These are phyloP conservation scores for Fusarium sp. DNA, from an alignment of 2,329 filamentous ascomycete species.

Conservation along the genomic window DNA sequence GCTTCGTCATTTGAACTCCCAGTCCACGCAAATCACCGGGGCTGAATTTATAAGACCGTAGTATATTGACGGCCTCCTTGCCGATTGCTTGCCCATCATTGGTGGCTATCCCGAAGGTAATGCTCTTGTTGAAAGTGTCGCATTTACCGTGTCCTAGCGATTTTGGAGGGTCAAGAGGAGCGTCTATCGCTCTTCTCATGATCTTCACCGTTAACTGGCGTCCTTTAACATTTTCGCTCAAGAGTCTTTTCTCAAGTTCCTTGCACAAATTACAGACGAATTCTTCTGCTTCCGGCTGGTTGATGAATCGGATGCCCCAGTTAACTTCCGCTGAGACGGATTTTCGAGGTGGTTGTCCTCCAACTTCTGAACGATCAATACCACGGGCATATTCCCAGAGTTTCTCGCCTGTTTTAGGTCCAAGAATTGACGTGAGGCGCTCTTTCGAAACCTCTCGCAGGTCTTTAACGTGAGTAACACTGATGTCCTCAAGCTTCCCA, in stretches of 20 bases:
- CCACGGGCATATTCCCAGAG: slow-evolving; percentile 91
- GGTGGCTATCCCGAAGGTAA: slow-evolving; percentile 83
- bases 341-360: slow-evolving; percentile 85
- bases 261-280: slow-evolving; percentile 87
- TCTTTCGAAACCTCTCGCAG: slow-evolving; percentile 81
- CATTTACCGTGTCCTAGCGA: slow-evolving; percentile 96
- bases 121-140: slow-evolving; percentile 91
- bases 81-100: slow-evolving; percentile 75
- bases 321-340: slow-evolving; percentile 98
- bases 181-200: slow-evolving; percentile 86
- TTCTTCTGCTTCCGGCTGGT: slow-evolving; percentile 89
- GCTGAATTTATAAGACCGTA: slow-evolving; percentile 83
- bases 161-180: slow-evolving; percentile 90
- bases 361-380: slow-evolving; percentile 86
- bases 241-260: slow-evolving; percentile 81
- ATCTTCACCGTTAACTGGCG: slow-evolving; percentile 92
- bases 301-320: slow-evolving; percentile 96
- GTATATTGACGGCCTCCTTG: slow-evolving; percentile 84
- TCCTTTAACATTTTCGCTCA: slow-evolving; percentile 87
- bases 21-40: slow-evolving; percentile 93
- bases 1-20: slow-evolving; percentile 91
- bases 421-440: slow-evolving; percentile 75
- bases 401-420: slow-evolving; percentile 92
- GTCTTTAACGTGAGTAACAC: slow-evolving; percentile 83
- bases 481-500: slow-evolving; percentile 86